A percentile compares a stretch with the other conserved stretches of the same genome.
These are phyloP conservation scores for Anisodus tanguticus DNA, from an alignment of 257 asterid species.

Conservation along the genomic window DNA sequence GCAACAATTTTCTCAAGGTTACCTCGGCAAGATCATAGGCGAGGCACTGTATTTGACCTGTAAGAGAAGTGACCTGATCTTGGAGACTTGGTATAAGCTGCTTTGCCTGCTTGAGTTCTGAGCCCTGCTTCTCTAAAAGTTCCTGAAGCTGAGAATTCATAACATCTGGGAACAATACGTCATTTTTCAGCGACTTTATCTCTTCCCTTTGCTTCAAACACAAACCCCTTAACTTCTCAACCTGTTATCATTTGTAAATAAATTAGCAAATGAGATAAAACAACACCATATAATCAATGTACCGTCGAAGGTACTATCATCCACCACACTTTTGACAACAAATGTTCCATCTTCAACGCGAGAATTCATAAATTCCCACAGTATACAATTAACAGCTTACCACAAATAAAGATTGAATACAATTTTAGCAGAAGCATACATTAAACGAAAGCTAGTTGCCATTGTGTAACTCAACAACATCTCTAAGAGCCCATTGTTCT, in stretches of 20 bases:
- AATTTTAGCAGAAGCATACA: neutral
- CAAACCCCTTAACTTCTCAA: constrained; percentile 88
- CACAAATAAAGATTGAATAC: neutral
- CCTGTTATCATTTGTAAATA: constrained; percentile 49
- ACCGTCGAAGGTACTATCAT: neutral
- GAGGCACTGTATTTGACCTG: constrained; percentile 81
- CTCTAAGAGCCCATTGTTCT: too few species aligned
- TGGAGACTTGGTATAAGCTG: constrained; percentile 88
- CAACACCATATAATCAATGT: neutral
- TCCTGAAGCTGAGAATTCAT: constrained; percentile 67
- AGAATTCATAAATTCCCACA: neutral
- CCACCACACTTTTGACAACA: neutral
- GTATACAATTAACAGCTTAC: neutral
- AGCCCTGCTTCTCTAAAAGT: constrained; percentile 74
- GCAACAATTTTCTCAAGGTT: constrained; percentile 29
- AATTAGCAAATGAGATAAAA: neutral
- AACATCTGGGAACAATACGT: constrained; percentile 78
- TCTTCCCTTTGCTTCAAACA: constrained; percentile 97
- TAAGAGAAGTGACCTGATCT: constrained; percentile 88
- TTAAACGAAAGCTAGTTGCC: neutral
- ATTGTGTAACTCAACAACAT: neutral
- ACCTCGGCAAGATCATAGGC: constrained; percentile 96
- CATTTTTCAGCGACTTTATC: constrained; percentile 78
- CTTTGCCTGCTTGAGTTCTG: constrained; percentile 85
- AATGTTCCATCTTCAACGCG: neutral